phyloP scores from a whole-genome alignment of 495 filamentous ascomycete genomes.

The Penicillium canescens region DNA sequence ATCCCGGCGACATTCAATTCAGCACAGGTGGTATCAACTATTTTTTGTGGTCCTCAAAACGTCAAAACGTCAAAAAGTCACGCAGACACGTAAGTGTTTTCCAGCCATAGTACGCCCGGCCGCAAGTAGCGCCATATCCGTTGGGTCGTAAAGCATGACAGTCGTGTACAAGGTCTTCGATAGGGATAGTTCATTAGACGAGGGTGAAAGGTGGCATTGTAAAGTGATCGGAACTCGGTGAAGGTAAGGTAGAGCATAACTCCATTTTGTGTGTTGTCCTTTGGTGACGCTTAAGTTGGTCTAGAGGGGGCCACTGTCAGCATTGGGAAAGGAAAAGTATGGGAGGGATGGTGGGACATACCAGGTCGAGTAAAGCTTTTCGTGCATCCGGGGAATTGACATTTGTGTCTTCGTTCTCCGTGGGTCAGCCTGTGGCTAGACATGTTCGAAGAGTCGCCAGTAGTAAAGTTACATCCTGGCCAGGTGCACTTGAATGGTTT shows the following conservation, averaged over 20 bases:
- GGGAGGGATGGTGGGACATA: conserved; percentile 16
- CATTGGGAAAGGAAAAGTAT: neutral
- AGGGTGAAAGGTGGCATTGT: conserved; percentile 23
- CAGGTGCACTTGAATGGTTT: conserved; percentile 53
- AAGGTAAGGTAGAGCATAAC: conserved; percentile 17
- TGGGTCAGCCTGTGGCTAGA: conserved; percentile 50
- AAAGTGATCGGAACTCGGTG: conserved; percentile 30
- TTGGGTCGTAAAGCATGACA: conserved; percentile 12
- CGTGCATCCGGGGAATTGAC: conserved; percentile 39
- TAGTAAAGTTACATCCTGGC: conserved; percentile 49
- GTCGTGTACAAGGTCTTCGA: conserved; percentile 3
- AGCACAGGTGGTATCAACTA: conserved; percentile 7
- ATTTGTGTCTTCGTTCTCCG: conserved; percentile 49
- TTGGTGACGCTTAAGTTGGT: conserved; percentile 49
- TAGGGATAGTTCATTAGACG: conserved; percentile 15
- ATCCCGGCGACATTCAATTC: neutral
- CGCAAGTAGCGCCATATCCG: conserved; percentile 1
- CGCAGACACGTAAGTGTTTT: neutral
- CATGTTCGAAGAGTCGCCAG: conserved; percentile 53
- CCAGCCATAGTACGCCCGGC: conserved; percentile 6
- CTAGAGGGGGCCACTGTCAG: conserved; percentile 19
- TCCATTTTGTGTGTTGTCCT: conserved; percentile 45
- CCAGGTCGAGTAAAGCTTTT: conserved; percentile 52
- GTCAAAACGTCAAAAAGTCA: neutral
- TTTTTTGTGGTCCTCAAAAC: conserved; percentile 1